Percentiles rank a stretch among this genome's conserved stretches.
These are phyloP conservation scores for Gryganskiella cystojenkinii DNA, from an alignment of 192 early-diverging fungal genomes.

Conservation along the genomic window DNA sequence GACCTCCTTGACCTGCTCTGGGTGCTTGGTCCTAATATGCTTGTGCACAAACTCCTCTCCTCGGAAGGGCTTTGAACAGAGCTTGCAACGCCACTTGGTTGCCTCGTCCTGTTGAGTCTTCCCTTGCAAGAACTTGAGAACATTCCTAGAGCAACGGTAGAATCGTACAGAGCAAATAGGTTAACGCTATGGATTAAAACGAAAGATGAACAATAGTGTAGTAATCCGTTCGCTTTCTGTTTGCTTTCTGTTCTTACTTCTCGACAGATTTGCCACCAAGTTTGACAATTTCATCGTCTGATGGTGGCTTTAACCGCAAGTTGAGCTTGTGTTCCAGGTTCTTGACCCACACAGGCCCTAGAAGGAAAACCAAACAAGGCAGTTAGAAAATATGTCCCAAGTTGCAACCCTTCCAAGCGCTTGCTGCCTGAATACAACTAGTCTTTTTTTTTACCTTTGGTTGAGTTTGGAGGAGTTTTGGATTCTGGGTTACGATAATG, in stretches of 20 bases:
- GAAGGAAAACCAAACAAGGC: neutral
- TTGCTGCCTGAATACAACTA: neutral
- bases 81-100: slow-evolving; percentile 87
- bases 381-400: too few species aligned
- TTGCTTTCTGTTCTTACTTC: slow-evolving; percentile 41
- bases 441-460: slow-evolving; percentile 13
- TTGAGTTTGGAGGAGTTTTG: slow-evolving; percentile 37
- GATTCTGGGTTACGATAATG: slow-evolving; percentile 40
- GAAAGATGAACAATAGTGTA: neutral
- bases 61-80: slow-evolving; percentile 95
- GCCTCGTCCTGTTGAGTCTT: slow-evolving; percentile 71
- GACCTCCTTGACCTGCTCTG: slow-evolving; percentile 70
- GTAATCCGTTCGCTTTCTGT: neutral
- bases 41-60: slow-evolving; percentile 94
- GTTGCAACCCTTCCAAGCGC: neutral
- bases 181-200: neutral
- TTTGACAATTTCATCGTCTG: slow-evolving; percentile 57
- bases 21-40: slow-evolving; percentile 93
- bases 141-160: slow-evolving; percentile 38
- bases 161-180: too few species aligned
- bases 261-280: slow-evolving; percentile 62
- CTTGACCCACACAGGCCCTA: slow-evolving; percentile 63
- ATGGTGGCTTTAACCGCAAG: slow-evolving; percentile 55
- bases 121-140: slow-evolving; percentile 62
- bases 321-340: slow-evolving; percentile 66